These are phyloP conservation scores for Abrus precatorius DNA, from an alignment of 306 rosid species.

Conservation along the genomic window DNA sequence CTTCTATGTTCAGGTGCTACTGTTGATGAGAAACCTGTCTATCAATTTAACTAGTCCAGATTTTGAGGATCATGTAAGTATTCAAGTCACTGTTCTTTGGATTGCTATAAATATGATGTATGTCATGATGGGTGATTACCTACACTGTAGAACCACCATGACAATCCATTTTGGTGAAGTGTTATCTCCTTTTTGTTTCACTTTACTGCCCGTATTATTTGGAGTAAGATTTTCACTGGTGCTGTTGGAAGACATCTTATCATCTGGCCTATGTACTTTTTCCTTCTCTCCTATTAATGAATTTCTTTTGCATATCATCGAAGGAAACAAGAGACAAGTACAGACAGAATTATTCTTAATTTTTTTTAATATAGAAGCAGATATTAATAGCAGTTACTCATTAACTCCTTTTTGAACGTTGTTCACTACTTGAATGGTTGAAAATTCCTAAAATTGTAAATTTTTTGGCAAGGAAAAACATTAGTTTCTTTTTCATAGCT, in stretches of 20 bases:
- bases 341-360: background rate
- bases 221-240: background rate
- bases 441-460: background rate
- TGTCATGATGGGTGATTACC: slow-evolving; percentile 13
- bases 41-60: slow-evolving; percentile 82
- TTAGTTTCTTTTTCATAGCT: background rate
- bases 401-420: background rate
- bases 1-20: slow-evolving; percentile 66
- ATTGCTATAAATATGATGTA: background rate
- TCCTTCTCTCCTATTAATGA: background rate
- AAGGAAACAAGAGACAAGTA: background rate
- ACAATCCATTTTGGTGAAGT: background rate
- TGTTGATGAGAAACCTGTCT: slow-evolving; percentile 88
- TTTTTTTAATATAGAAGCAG: background rate
- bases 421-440: background rate
- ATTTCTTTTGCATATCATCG: slow-evolving; percentile 12
- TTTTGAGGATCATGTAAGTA: slow-evolving; percentile 85
- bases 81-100: slow-evolving; percentile 20
- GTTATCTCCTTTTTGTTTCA: background rate
- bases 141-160: background rate
- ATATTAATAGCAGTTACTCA: background rate
- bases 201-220: background rate
- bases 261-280: background rate
- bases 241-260: slow-evolving; percentile 3
- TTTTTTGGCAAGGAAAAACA: background rate